These are phyloP conservation scores for Pseudomassariella vexata DNA, from an alignment of 2,329 filamentous ascomycete species.

Conservation along the genomic window DNA sequence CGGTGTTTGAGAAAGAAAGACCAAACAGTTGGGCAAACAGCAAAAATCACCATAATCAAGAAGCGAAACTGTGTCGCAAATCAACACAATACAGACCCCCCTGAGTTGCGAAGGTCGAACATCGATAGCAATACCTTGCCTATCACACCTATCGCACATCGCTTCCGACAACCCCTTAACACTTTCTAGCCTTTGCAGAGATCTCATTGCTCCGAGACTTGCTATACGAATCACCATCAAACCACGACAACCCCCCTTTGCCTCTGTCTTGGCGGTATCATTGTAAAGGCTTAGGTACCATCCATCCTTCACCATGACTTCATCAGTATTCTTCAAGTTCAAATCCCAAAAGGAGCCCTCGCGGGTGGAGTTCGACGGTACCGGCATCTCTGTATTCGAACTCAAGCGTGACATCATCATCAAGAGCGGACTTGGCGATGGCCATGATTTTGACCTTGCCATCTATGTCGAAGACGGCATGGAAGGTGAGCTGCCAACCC, in stretches of 20 bases:
- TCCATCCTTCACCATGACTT: slow-evolving; percentile 63
- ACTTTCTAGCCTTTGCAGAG: no score
- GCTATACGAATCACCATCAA: no score
- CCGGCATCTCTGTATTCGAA: slow-evolving; percentile 96
- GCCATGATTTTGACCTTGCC: slow-evolving; percentile 90
- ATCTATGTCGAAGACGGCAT: slow-evolving; percentile 90
- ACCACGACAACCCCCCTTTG: no score
- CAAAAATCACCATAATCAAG: slow-evolving; percentile 5
- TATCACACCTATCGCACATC: no score
- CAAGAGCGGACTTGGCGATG: slow-evolving; percentile 88
- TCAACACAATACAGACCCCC: no score
- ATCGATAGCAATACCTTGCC: no score
- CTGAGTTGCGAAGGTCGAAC: no score
- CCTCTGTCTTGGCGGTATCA: no score
- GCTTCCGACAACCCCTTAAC: no score
- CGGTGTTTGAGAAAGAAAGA: slow-evolving; percentile 21
- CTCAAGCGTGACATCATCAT: slow-evolving; percentile 97
- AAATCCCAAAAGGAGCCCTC: slow-evolving; percentile 96
- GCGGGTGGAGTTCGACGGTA: slow-evolving; percentile 93
- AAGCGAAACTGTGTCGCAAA: slow-evolving; percentile 6
- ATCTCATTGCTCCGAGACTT: no score
- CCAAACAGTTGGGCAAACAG: slow-evolving; percentile 4
- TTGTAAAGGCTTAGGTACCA: no score
- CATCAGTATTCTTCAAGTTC: slow-evolving; percentile 99
- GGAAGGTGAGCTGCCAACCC: slow-evolving; percentile 63